A percentile compares a stretch with the other conserved stretches of the same genome.
Evolutionary conservation across 2,329 filamentous ascomycete species (phyloP).

Genomic region (Fusarium pseudograminearum): DNA sequence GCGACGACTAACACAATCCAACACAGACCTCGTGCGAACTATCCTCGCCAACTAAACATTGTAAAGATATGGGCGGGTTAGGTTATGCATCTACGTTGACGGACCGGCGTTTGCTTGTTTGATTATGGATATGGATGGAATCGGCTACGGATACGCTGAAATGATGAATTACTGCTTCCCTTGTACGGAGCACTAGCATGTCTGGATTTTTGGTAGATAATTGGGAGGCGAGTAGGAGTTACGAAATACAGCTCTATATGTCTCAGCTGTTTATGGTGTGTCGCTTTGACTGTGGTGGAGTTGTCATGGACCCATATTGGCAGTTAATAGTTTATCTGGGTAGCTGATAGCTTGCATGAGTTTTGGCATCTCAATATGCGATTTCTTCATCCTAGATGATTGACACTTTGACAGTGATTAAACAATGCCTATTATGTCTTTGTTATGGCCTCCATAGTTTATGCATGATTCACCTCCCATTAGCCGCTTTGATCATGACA

Average conservation of each 20-base stretch:
- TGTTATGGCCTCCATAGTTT: constrained; percentile 1
- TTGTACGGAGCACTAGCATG: constrained; percentile 37
- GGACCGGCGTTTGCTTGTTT: constrained; percentile 51
- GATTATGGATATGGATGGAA: constrained; percentile 47
- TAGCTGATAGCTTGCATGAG: neutral
- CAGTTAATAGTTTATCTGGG: neutral
- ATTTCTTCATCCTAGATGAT: neutral
- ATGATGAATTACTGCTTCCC: constrained; percentile 46
- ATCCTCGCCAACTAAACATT: constrained; percentile 81
- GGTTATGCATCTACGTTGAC: constrained; percentile 52
- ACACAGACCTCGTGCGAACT: constrained; percentile 81
- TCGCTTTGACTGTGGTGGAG: constrained; percentile 11
- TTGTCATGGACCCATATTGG: neutral
- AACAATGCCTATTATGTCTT: neutral
- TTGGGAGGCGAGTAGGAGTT: constrained; percentile 39
- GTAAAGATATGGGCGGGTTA: constrained; percentile 34
- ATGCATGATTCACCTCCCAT: constrained; percentile 7
- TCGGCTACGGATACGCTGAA: constrained; percentile 41
- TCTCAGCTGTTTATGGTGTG: constrained; percentile 19
- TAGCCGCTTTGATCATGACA: constrained; percentile 35
- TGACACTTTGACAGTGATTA: neutral
- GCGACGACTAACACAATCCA: constrained; percentile 5
- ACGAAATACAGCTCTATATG: constrained; percentile 39
- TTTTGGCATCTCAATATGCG: neutral
- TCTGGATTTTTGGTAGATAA: constrained; percentile 49